Evolutionary conservation across 2,329 filamentous ascomycete species (phyloP), one percentile per base, ranked within the genome.

Genomic region (Fusarium annulatum): DNA sequence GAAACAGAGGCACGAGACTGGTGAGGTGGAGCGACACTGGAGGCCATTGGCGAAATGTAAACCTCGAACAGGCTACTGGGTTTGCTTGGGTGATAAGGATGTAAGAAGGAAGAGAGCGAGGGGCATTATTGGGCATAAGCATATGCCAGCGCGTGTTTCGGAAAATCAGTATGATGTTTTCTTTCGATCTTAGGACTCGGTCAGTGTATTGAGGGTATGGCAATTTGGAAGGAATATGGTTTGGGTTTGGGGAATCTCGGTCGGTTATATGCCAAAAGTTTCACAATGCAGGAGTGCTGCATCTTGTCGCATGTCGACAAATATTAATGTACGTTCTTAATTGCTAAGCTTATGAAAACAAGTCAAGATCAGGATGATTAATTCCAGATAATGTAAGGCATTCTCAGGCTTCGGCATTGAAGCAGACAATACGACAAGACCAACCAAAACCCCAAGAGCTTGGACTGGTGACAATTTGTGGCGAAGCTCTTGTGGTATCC

Each of bases 11-110:
- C 70, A 62, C 14, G 33, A 53, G 36, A 59, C 64, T 4, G 62
- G 64, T 9, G 63, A 70, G 16, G 39, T 58, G 14, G 78, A 80
- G 38, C 55, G 77, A 28, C 66, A 73, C 52, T 79, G 76, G 77
- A 62, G 76, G 23, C 62, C 61, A 18, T 34, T 79, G 28, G 26
- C 51, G 2, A 64, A 46, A 26, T 64, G 64, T 14, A 15, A 34
- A n/a, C 64, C 68, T 8, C 60, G 70, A 18, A 53, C 46, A 2
- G 78, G 78, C 9, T 79, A 80, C 36, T 80, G 78, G 77, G 58
- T 80, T 11, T 74, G 70, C 14, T n/a, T 79, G 18, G 78, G 78
- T 2, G 66, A 77, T 21, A 73, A 61, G 18, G 72, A 79, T 36
- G 38, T 67, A 0, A 43, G 18, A 8, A 61, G 10, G 5, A 26